phyloP scores from a whole-genome alignment of 2,329 filamentous ascomycete species.

The Diaporthe batatas region DNA sequence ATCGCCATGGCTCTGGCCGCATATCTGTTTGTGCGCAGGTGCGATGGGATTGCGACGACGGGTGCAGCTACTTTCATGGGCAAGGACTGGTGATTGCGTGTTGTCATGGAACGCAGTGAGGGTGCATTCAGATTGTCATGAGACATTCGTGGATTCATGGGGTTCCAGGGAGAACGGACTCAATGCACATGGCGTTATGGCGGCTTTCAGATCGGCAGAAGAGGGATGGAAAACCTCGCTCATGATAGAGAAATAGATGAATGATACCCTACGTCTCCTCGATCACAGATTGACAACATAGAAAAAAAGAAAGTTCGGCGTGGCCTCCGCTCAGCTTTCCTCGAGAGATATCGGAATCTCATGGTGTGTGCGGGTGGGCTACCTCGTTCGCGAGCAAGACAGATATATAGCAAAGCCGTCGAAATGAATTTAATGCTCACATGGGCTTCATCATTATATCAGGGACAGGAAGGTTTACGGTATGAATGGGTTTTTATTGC shows the following conservation, averaged over 20 bases:
- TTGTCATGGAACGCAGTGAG: background rate
- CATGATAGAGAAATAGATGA: background rate
- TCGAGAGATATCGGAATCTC: background rate
- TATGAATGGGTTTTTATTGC: background rate
- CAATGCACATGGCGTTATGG: background rate
- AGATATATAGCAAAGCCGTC: background rate
- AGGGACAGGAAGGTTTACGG: background rate
- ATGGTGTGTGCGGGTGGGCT: background rate
- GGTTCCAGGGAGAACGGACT: background rate
- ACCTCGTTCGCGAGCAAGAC: background rate
- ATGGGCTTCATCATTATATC: background rate
- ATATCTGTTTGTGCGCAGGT: conserved; percentile 32
- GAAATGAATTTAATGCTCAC: background rate
- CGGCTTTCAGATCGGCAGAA: background rate
- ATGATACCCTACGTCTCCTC: conserved; percentile 6
- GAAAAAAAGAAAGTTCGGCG: background rate
- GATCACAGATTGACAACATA: background rate
- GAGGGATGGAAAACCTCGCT: background rate
- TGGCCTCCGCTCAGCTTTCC: too few species aligned
- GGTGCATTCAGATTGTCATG: background rate
- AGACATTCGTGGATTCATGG: background rate
- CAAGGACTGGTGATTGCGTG: background rate
- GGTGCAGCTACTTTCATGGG: background rate
- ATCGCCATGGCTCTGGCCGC: conserved; percentile 10
- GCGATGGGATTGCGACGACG: background rate